Percentiles rank a stretch among this genome's conserved stretches.
Evolutionary conservation across 345 rosid genomes (phyloP).

Genomic region (Pelargonium nanum): DNA sequence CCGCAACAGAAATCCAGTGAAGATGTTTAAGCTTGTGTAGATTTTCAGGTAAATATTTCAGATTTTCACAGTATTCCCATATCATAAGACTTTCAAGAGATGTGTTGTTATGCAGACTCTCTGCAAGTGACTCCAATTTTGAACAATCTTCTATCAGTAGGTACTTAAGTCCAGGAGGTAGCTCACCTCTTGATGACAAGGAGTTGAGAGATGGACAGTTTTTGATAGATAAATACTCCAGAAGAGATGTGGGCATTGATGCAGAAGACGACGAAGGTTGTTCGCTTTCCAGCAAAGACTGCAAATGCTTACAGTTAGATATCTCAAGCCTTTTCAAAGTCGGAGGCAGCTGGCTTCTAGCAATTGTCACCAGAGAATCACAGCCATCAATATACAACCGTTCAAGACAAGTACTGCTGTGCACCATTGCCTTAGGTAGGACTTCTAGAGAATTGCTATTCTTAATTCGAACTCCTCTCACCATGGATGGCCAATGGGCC

Average conservation of each 20-base stretch:
- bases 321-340: constrained; percentile 8
- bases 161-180: constrained; percentile 5
- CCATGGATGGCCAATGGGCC: constrained; percentile 5
- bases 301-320: constrained; percentile 5
- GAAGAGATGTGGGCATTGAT: neutral
- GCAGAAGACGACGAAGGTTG: neutral
- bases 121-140: constrained; percentile 14
- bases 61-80: constrained; percentile 8
- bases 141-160: constrained; percentile 9
- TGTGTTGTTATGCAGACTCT: constrained; percentile 3
- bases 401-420: constrained; percentile 11
- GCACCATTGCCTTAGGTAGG: constrained; percentile 6
- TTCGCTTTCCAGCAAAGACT: constrained; percentile 2
- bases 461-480: constrained; percentile 12
- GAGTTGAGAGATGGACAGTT: constrained; percentile 18
- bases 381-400: constrained; percentile 11
- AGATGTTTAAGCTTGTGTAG: constrained; percentile 16
- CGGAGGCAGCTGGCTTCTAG: neutral
- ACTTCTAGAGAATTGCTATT: constrained; percentile 12
- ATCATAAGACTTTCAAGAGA: constrained; percentile 12
- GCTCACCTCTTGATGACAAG: constrained; percentile 8
- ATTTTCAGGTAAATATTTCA: constrained; percentile 8
- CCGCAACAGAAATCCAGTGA: constrained; percentile 8
- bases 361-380: constrained; percentile 5
- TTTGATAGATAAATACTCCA: constrained; percentile 9